phyloP scores from a whole-genome alignment of 148 eudicot genomes.

The Cornus suecica region DNA sequence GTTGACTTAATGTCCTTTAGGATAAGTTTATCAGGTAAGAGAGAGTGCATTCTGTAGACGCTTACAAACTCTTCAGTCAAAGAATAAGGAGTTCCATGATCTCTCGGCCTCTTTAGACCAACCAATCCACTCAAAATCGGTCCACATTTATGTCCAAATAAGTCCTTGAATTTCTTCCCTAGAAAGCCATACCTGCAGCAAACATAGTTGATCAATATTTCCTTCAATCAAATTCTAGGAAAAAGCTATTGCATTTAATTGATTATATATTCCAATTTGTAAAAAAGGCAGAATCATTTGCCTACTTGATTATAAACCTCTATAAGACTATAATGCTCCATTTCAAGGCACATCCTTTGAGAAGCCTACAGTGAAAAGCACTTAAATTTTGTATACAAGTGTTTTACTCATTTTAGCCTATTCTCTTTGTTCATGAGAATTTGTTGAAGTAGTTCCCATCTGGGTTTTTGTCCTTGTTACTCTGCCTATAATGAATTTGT shows the following conservation, averaged over 20 bases:
- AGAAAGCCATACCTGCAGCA: constrained; percentile 27
- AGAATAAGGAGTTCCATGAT: constrained; percentile 31
- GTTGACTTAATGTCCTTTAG: constrained; percentile 16
- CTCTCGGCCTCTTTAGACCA: constrained; percentile 25
- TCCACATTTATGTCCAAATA: constrained; percentile 22
- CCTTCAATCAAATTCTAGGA: neutral
- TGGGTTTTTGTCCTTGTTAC: neutral
- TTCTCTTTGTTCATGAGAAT: neutral
- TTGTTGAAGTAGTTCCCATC: neutral
- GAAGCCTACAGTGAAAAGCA: too few relatives aligned
- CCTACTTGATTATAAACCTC: too few relatives aligned
- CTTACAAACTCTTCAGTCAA: constrained; percentile 30
- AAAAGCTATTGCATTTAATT: neutral
- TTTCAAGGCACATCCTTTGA: too few relatives aligned
- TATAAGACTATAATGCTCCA: too few relatives aligned
- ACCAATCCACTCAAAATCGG: constrained; percentile 23
- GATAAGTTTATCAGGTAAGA: constrained; percentile 22
- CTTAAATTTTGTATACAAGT: too few relatives aligned
- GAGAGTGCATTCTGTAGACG: constrained; percentile 29
- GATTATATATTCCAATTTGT: neutral
- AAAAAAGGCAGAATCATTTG: too few relatives aligned
- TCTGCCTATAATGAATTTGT: neutral
- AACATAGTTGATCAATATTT: too few relatives aligned
- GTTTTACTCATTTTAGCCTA: neutral
- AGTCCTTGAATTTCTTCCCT: constrained; percentile 27